Percentiles rank a stretch among this genome's conserved stretches.
phyloP scores from a whole-genome alignment of 2,329 filamentous ascomycete genomes.

The Phialophora tarda region DNA sequence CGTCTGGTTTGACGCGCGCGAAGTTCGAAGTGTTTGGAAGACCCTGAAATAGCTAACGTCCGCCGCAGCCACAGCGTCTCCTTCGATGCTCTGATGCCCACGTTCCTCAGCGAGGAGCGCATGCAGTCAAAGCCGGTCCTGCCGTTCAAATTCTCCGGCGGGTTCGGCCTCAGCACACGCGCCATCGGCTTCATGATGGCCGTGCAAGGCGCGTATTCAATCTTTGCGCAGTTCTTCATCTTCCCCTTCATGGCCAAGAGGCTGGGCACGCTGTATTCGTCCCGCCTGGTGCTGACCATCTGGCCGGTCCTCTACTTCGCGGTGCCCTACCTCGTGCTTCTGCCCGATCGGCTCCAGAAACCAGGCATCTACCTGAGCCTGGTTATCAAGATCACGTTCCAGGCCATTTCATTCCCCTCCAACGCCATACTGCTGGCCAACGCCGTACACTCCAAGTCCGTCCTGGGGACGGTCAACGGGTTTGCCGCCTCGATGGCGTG shows the following conservation, averaged over 20 bases:
- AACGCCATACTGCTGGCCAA: constrained; percentile 89
- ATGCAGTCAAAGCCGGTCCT: constrained; percentile 57
- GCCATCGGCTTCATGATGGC: constrained; percentile 87
- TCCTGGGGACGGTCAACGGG: constrained; percentile 91
- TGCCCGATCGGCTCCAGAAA: constrained; percentile 74
- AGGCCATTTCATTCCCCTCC: constrained; percentile 88
- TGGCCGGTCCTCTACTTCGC: constrained; percentile 89
- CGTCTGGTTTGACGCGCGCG: constrained; percentile 33
- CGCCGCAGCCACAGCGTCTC: constrained; percentile 85
- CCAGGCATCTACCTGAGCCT: constrained; percentile 77
- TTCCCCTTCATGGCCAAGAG: constrained; percentile 78
- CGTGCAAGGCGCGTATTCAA: constrained; percentile 85
- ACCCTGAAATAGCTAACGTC: constrained; percentile 37
- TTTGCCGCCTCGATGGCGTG: constrained; percentile 90
- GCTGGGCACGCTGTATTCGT: constrained; percentile 79
- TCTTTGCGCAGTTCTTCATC: constrained; percentile 81
- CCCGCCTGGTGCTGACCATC: constrained; percentile 76
- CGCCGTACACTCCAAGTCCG: constrained; percentile 79
- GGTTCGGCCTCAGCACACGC: constrained; percentile 82
- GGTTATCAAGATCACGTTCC: constrained; percentile 90
- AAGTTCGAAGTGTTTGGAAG: no score
- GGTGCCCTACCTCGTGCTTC: constrained; percentile 85
- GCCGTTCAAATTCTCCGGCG: constrained; percentile 87
- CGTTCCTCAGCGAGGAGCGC: constrained; percentile 75
- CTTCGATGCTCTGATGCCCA: constrained; percentile 90